phyloP scores from a whole-genome alignment of 2,329 filamentous ascomycete genomes.

The Talaromyces rugulosus region DNA sequence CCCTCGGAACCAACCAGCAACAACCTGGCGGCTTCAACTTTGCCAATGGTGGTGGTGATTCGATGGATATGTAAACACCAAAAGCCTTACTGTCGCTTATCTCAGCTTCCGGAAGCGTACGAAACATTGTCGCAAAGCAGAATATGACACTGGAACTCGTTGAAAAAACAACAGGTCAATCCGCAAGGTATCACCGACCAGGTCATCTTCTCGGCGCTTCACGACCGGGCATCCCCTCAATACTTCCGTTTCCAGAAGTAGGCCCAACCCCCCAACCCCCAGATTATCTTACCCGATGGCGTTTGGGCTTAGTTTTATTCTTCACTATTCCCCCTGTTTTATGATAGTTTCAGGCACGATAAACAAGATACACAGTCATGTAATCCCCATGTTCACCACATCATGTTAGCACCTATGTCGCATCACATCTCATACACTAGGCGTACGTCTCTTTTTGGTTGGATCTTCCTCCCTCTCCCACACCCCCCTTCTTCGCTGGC shows the following conservation, averaged over 20 bases:
- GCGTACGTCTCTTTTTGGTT: slow-evolving; percentile 24
- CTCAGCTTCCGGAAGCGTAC: background rate
- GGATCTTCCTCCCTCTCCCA: slow-evolving; percentile 8
- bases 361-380: slow-evolving; percentile 47
- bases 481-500: background rate
- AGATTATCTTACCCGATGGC: slow-evolving; percentile 4
- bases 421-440: slow-evolving; percentile 39
- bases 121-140: background rate
- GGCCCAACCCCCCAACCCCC: background rate
- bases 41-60: slow-evolving; percentile 65
- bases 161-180: background rate
- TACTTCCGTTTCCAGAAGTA: background rate
- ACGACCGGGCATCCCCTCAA: background rate
- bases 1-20: slow-evolving; percentile 59
- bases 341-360: slow-evolving; percentile 33
- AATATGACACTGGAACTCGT: background rate
- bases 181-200: background rate
- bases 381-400: slow-evolving; percentile 30
- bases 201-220: background rate
- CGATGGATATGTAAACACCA: slow-evolving; percentile 65
- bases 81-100: background rate
- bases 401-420: slow-evolving; percentile 15
- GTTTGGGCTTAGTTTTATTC: slow-evolving; percentile 10
- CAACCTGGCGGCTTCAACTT: slow-evolving; percentile 86
- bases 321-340: slow-evolving; percentile 17